Base-by-base conservation (phyloP, 345 rosid genomes). In the Camelina sativa region DNA sequence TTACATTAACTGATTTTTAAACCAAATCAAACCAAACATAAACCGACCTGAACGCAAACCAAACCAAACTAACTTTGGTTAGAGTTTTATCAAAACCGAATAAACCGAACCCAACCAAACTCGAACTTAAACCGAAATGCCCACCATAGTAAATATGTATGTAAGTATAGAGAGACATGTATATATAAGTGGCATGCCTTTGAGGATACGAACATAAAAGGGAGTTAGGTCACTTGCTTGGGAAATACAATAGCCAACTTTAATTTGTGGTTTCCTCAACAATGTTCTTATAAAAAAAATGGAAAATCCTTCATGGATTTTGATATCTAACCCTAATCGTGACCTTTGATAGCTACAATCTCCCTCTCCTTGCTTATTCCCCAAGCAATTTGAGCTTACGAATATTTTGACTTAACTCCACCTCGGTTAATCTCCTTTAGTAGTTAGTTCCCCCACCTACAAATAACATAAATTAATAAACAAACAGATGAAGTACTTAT, bases 311-410 rank as follows among this genome's bases (percentile, higher is more conserved):
- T 69, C 69, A 65, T 65, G 80, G 80, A 77, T 65, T 67, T 77
- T 77, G 76, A 77, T 65, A 51, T 70, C 72, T 77, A 70, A 77
- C 76, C 76, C 76, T 71, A 57, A 71, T 57, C 30, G 65, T 71
- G 80, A 77, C 80, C 62, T 69, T 44, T 77, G 80, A 77, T 51
- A 65, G 80, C 80, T 77, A 77, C 73, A 20, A 58, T 58, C 73
- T 58, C 73, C 72, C 50, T 65, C 48, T 65, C 48, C 64, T 77
- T 38, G 76, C 80, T 77, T 72, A 58, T 11, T 16, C 73, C 68
- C 63, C 80, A 71, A 71, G 76, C 72, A 77, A 71, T 50, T 40
- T 40, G 2, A 77, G 16, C 76, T 71, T 54, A 17, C 47, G 60
- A 66, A 59, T 78, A 63, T 53, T 67, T 64, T 75, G 80, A 73